Conservation (phyloP, 202 grass and related monocot species). For the Tripidium arundinaceum region DNA sequence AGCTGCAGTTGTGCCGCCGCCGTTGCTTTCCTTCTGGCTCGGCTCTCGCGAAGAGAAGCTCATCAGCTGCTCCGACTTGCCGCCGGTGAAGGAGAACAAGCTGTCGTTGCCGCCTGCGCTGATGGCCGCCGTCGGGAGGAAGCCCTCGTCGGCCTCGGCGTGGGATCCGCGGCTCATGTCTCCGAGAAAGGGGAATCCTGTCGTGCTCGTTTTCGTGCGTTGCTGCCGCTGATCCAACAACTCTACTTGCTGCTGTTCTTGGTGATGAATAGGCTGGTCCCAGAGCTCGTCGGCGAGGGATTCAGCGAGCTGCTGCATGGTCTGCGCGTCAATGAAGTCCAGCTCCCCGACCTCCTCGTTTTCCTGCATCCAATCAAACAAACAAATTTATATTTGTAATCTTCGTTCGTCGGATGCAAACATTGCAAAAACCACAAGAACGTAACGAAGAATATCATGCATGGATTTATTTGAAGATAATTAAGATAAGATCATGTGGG, state of each 20-base stretch:
- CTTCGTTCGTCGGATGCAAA: not conserved
- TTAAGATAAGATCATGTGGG: not conserved
- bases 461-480: not conserved
- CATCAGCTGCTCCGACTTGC: not conserved
- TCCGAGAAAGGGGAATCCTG: not conserved
- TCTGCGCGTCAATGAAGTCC: conserved; percentile 11
- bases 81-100: conserved; percentile 12
- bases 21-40: not conserved
- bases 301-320: conserved; percentile 30
- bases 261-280: not conserved
- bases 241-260: not conserved
- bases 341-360: not conserved
- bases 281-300: conserved; percentile 25
- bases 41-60: not conserved
- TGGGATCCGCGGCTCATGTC: not conserved
- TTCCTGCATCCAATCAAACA: not conserved
- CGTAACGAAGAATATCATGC: not conserved
- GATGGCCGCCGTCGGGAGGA: not conserved
- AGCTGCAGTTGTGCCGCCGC: not conserved
- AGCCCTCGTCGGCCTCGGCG: not conserved
- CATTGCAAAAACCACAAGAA: not conserved
- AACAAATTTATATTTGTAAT: not conserved
- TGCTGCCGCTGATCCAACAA: not conserved
- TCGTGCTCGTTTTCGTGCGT: not conserved
- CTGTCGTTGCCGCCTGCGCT: not conserved